Percentiles rank a stretch among this genome's conserved stretches.
Evolutionary conservation across 352 stramenopile species (phyloP).

Genomic region (Globisporangium cederbergense): DNA sequence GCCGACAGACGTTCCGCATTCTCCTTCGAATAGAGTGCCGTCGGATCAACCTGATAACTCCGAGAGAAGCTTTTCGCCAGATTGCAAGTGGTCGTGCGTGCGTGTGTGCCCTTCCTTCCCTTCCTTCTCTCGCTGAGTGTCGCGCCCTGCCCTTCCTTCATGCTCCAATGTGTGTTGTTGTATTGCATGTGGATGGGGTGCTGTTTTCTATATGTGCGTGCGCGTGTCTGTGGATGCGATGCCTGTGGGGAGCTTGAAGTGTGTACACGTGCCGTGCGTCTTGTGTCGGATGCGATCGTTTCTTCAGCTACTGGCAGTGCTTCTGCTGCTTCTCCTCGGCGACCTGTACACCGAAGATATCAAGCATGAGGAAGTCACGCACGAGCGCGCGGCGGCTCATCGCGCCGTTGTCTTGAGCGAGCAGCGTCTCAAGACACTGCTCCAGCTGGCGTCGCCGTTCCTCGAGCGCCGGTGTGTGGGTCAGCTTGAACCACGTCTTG

Average conservation of each 20-base stretch:
- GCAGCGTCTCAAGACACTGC: constrained; percentile 41
- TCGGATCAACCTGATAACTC: background rate
- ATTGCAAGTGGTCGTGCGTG: background rate
- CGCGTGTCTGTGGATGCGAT: background rate
- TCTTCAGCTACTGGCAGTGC: constrained; percentile 11
- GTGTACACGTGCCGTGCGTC: background rate
- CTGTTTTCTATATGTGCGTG: background rate
- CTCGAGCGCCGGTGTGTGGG: constrained; percentile 51
- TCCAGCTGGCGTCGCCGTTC: constrained; percentile 62
- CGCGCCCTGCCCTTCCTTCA: too few relatives aligned
- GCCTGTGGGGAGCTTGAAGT: background rate
- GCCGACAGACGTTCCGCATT: background rate
- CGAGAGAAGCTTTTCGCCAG: background rate
- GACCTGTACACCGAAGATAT: constrained; percentile 71
- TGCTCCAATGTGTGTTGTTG: constrained; percentile 2
- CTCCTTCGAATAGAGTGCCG: constrained; percentile 7
- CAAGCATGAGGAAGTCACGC: constrained; percentile 79
- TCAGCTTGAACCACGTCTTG: constrained; percentile 82
- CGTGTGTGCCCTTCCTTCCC: too few relatives aligned
- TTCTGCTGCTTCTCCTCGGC: constrained; percentile 51
- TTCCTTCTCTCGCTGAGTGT: background rate
- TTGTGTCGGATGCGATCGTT: background rate
- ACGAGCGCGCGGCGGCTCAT: constrained; percentile 48
- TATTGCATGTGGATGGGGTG: background rate
- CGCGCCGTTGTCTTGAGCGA: constrained; percentile 32